phyloP scores from a whole-genome alignment of 352 stramenopile genomes.

The Saprolegnia parasitica region DNA sequence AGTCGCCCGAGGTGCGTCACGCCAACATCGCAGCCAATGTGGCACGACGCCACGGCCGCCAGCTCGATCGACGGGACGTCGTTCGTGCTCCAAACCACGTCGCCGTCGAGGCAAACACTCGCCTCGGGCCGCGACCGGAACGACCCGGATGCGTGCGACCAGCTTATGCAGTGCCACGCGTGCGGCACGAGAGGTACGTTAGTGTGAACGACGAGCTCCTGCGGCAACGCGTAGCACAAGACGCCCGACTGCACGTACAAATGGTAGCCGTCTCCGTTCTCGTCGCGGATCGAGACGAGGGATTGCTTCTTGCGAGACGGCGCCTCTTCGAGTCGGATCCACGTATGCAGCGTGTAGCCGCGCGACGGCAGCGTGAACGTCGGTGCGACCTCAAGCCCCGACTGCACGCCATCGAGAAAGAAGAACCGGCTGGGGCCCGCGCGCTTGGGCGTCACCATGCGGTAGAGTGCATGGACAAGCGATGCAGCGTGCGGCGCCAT shows the following conservation, averaged over 20 bases:
- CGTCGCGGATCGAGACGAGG: conserved; percentile 1
- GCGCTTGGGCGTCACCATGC: background rate
- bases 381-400: conserved; percentile 4
- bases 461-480: conserved; percentile 15
- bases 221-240: background rate
- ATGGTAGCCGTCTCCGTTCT: background rate
- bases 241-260: background rate
- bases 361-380: conserved; percentile 16
- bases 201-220: background rate
- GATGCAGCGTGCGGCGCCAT: conserved; percentile 17
- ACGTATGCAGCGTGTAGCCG: conserved; percentile 27
- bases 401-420: conserved; percentile 24
- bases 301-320: background rate
- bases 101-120: conserved; percentile 10
- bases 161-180: conserved; percentile 16
- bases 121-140: conserved; percentile 21
- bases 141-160: conserved; percentile 2
- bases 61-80: background rate
- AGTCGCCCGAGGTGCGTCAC: background rate
- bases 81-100: background rate
- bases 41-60: conserved; percentile 3
- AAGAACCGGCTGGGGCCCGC: conserved; percentile 21
- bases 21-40: conserved; percentile 13
- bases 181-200: background rate
- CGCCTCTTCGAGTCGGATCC: conserved; percentile 8